Conservation (phyloP, 352 stramenopile species). For the Phytophthora capsici region DNA sequence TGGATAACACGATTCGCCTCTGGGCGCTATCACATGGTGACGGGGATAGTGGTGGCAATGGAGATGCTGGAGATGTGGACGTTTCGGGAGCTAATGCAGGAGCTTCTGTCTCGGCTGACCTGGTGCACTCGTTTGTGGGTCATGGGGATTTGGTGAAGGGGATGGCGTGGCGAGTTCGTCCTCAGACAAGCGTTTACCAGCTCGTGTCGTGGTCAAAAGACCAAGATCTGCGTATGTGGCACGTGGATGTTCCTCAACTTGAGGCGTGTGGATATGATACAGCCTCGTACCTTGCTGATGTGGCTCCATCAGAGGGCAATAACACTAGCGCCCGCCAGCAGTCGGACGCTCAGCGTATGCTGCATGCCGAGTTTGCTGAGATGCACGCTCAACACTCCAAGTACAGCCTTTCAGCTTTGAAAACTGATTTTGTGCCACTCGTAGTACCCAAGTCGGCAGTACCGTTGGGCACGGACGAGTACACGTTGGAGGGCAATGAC, state of each 20-base stretch:
- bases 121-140: slow-evolving; percentile 68
- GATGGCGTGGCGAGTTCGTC: slow-evolving; percentile 68
- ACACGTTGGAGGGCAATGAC: slow-evolving; percentile 57
- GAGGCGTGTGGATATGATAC: slow-evolving; percentile 68
- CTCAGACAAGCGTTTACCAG: slow-evolving; percentile 57
- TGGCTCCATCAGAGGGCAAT: slow-evolving; percentile 27
- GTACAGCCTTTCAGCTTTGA: slow-evolving; percentile 75
- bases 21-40: slow-evolving; percentile 63
- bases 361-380: slow-evolving; percentile 42
- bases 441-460: slow-evolving; percentile 69
- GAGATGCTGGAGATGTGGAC: slow-evolving; percentile 19
- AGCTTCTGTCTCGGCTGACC: slow-evolving; percentile 40
- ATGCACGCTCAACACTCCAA: slow-evolving; percentile 51
- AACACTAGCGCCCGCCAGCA: slow-evolving; percentile 30
- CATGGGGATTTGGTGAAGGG: slow-evolving; percentile 70
- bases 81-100: slow-evolving; percentile 16
- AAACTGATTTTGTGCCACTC: slow-evolving; percentile 77
- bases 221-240: slow-evolving; percentile 79
- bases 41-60: slow-evolving; percentile 18
- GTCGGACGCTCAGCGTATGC: slow-evolving; percentile 10
- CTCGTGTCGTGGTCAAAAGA: slow-evolving; percentile 85
- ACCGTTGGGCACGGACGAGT: slow-evolving; percentile 67
- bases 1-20: slow-evolving; percentile 67
- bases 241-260: slow-evolving; percentile 65
- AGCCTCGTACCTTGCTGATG: slow-evolving; percentile 43